Evolutionary conservation across 2,329 filamentous ascomycete species (phyloP), one percentile per base, ranked within the genome.

Genomic region (Xylariaceae sp.): DNA sequence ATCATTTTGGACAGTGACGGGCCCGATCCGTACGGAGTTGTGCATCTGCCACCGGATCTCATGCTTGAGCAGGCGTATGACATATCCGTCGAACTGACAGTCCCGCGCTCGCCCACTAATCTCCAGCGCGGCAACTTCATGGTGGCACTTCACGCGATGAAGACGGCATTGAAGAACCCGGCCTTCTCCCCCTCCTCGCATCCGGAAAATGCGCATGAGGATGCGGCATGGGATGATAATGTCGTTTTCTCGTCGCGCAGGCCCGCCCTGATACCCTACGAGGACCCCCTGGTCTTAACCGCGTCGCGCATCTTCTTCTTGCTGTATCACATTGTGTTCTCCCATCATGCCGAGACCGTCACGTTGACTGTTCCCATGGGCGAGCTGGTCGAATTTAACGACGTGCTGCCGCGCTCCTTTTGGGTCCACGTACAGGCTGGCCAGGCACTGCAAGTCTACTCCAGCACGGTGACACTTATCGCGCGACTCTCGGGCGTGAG

Each of bases 101-200:
- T 99, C 63, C 94, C 94, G 15, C 86, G 88, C 47, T 94, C 90
- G 2, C 86, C 85, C 0, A 75, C 80, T 1, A 99, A 99, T 69
- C 75, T 89, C 18, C 82, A 82, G 1, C 82, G 83, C 11, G 94
- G 94, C 34, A 97, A 97, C 76, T 97, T 97, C 79, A 99, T 99
- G 94, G 78, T 97, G 15, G 87, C 89, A 51, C 77, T 96, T 13
- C 82, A 85, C 61, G 82, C 96, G 55, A 80, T 89, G 53, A 80
- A 80, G 30, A 75, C 76, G 23, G 73, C 74, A 23, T 73, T 75
- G 7, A 72, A 67, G 3, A 73, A 71, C 57, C 62, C 70, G 8
- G 59, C 58, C 0, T 34, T 71, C 66, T 34, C 66, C 68, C 41
- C 67, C 59, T 62, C 64, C 34, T 23, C 65, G 13, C 61, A 63